phyloP scores from a whole-genome alignment of 2,329 filamentous ascomycete species.

The Hortaea werneckii region DNA sequence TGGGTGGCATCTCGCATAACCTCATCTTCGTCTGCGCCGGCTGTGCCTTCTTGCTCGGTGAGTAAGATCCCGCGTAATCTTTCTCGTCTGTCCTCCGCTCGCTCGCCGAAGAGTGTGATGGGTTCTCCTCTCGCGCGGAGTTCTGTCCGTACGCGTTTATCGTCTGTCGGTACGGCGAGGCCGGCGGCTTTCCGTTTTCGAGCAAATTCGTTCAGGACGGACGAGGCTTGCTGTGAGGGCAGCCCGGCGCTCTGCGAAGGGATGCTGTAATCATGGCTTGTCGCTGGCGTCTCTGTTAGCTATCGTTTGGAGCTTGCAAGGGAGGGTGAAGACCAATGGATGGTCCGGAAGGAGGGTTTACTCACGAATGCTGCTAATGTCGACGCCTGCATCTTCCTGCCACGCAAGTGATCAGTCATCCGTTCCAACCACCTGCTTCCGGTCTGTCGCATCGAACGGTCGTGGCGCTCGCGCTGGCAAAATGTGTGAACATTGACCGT shows the following conservation, averaged over 20 bases:
- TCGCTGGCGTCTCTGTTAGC: slow-evolving; percentile 33
- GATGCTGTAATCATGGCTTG: slow-evolving; percentile 79
- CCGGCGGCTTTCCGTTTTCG: slow-evolving; percentile 81
- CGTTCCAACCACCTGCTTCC: slow-evolving; percentile 4
- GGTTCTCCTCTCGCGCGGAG: slow-evolving; percentile 86
- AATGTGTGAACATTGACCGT: slow-evolving; percentile 25
- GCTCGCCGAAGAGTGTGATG: slow-evolving; percentile 89
- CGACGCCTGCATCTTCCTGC: slow-evolving; percentile 49
- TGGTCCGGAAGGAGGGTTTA: slow-evolving; percentile 19
- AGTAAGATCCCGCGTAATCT: slow-evolving; percentile 68
- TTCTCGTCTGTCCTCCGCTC: slow-evolving; percentile 73
- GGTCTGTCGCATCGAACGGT: slow-evolving; percentile 3
- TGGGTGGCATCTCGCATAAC: slow-evolving; percentile 47
- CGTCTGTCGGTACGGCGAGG: slow-evolving; percentile 88
- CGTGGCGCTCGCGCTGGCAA: slow-evolving; percentile 12
- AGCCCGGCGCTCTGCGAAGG: slow-evolving; percentile 56
- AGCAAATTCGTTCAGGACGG: slow-evolving; percentile 77
- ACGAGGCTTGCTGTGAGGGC: slow-evolving; percentile 71
- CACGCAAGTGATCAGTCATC: slow-evolving; percentile 16
- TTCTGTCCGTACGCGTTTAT: slow-evolving; percentile 69
- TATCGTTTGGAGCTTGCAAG: not conserved
- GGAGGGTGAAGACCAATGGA: not conserved
- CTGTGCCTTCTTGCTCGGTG: slow-evolving; percentile 54
- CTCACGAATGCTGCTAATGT: slow-evolving; percentile 54
- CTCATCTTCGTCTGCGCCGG: slow-evolving; percentile 36